Evolutionary conservation across 331 rosid species (phyloP), one percentile per base, ranked within the genome.

Genomic region (Erythrophleum ivorense): DNA sequence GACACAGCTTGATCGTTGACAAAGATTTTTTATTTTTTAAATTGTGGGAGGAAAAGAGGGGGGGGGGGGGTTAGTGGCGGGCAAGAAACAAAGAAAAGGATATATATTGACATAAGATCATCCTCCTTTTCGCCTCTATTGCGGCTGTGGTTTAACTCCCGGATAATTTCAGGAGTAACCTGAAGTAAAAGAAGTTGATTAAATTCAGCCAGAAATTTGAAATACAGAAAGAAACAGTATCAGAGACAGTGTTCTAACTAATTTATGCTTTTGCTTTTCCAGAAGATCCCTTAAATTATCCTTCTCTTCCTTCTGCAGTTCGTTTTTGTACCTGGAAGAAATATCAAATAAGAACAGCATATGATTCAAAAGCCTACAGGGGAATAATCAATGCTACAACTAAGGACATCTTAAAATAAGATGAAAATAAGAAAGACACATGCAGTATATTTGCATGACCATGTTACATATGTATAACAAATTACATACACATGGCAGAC

Each of bases 81-180:
- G 13, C 10, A 66, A 43, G 29, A 41, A 19, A 19, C 57, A 21
- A 45, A 69, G 10, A 33, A 12, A 87, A 93, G 99, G 99, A 95
- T 95, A 93, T 95, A 77, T 18, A 87, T 89, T 80, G 84, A 85
- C 91, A 81, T 90, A 48, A 73, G 84, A 77, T 89, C 90, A 43
- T 88, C 96, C 86, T 85, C 97, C 92, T 90, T 93, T 89, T 95
- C 97, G 64, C 99, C 98, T 57, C 97, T 91, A 80, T 86, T 91
- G 86, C 91, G 97, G 81, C 99, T 89, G 82, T 87, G 85, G 79
- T 84, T 76, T 71, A 93, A 89, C 89, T 95, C 98, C 80, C 90
- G 87, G 78, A 68, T 70, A 76, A 95, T 92, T n/a, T 93, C 98
- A 54, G 94, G 99, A 46, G 97, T 92, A 86, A 95, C 94, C 99